A percentile compares a stretch with the other conserved stretches of the same genome.
phyloP scores from a whole-genome alignment of 2,329 filamentous ascomycete genomes.

The Cordyceps militaris region DNA sequence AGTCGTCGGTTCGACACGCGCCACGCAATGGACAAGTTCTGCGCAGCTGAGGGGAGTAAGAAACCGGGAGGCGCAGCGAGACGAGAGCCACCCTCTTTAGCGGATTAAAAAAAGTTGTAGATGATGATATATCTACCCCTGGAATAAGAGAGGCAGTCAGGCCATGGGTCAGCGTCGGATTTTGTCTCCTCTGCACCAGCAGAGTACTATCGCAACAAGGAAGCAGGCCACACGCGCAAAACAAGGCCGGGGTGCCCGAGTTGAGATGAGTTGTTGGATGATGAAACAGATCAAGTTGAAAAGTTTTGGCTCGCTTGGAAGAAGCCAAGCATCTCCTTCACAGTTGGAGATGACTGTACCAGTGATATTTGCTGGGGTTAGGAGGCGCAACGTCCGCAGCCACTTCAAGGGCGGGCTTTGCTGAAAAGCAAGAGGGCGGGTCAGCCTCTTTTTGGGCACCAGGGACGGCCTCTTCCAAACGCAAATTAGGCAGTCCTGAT shows the following conservation, averaged over 20 bases:
- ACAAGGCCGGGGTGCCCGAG: not conserved
- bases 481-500: constrained; percentile 10
- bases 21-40: not conserved
- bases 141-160: constrained; percentile 12
- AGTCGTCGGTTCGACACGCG: not conserved
- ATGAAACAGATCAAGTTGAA: not conserved
- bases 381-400: not conserved
- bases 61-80: not conserved
- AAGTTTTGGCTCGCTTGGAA: not conserved
- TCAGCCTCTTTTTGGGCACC: constrained; percentile 10
- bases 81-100: not conserved
- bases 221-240: not conserved
- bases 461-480: not conserved
- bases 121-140: constrained; percentile 13
- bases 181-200: not conserved
- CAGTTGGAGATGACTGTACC: not conserved
- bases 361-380: constrained; percentile 7
- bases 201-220: not conserved
- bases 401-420: constrained; percentile 5
- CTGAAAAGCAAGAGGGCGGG: constrained; percentile 11
- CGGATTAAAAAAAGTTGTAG: constrained; percentile 1
- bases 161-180: constrained; percentile 6
- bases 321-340: not conserved
- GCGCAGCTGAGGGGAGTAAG: not conserved
- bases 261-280: not conserved